Conservation (phyloP, 768 basidiomycete species). For the Mycena leptocephala region DNA sequence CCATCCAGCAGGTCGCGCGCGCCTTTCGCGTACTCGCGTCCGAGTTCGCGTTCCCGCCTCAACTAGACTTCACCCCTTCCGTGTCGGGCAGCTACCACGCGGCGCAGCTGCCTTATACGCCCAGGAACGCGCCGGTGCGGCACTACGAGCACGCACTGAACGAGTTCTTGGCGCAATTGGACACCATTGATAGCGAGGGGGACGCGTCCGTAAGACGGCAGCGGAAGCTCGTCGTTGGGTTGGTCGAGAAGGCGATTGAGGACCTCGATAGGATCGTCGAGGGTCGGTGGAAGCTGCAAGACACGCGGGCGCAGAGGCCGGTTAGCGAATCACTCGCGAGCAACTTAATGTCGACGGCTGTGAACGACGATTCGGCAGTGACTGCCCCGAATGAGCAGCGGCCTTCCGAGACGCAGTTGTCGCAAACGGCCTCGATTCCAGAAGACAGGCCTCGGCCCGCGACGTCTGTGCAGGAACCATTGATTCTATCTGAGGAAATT, state of each 20-base stretch:
- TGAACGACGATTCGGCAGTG: background rate
- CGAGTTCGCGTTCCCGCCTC: conserved; percentile 50
- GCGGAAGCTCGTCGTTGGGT: conserved; percentile 59
- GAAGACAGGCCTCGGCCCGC: background rate
- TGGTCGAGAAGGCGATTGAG: conserved; percentile 62
- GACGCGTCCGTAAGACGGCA: conserved; percentile 54
- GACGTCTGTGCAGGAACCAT: background rate
- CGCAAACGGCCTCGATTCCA: background rate
- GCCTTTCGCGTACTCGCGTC: conserved; percentile 44
- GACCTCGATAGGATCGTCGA: conserved; percentile 55
- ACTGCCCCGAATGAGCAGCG: background rate
- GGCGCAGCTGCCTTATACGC: conserved; percentile 58
- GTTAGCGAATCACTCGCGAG: background rate
- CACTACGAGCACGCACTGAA: conserved; percentile 63
- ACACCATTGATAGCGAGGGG: conserved; percentile 64
- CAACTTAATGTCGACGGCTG: background rate
- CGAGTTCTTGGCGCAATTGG: conserved; percentile 61
- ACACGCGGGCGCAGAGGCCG: background rate
- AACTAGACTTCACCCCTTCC: conserved; percentile 46
- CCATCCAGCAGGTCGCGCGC: conserved; percentile 45
- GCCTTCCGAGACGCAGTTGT: background rate
- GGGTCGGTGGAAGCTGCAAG: conserved; percentile 39
- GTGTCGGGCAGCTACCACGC: background rate
- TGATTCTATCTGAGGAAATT: background rate
- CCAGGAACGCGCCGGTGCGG: conserved; percentile 62